Evolutionary conservation across 345 rosid species (phyloP), one percentile per base, ranked within the genome.

Genomic region (Angophora floribunda): DNA sequence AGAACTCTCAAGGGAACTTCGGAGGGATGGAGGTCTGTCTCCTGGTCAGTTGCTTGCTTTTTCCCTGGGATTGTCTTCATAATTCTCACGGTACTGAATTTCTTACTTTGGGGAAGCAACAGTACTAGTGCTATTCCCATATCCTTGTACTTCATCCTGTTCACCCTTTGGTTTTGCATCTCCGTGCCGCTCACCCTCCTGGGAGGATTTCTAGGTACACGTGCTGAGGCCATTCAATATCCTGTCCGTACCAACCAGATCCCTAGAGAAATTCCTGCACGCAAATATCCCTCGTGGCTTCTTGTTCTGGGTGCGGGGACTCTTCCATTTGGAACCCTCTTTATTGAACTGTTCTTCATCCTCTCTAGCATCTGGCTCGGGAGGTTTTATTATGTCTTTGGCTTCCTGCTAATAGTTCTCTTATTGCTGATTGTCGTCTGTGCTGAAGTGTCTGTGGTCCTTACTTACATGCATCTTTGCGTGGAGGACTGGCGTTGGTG

Each of bases 401-500:
- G 94, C 61, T 93, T 91, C 92, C 86, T 93, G 88, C 91, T 93
- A 21, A 87, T 92, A 52, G 94, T 93, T 52, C 89, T 93, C 24
- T 19, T 88, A 19, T 89, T 93, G 51, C 89, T 93, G 79, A 89
- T 93, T 13, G 55, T 93, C 11, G 94, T 92, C 30, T 91, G 94
- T 86, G 94, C 93, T 61, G 94, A 93, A 90, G 93, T 93, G 17
- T 93, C 94, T 3, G 91, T 93, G 86, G 92, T 93, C 32, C 92
- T 92, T 65, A 93, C 94, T 22, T 93, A 92, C 92, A 93, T 93
- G 93, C 94, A 92, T 80, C 94, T 93, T 24, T 93, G 93, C 16
- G 93, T 91, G 57, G 94, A 93, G 89, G 94, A 93, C 79, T 93
- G 94, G 94, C 90, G 87, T 63, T 93, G 94, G 94, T 93, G 94